A percentile compares a stretch with the other conserved stretches of the same genome.
Conservation (phyloP, 805 yeast genomes). For the Crinitomyces ghanaensis region DNA sequence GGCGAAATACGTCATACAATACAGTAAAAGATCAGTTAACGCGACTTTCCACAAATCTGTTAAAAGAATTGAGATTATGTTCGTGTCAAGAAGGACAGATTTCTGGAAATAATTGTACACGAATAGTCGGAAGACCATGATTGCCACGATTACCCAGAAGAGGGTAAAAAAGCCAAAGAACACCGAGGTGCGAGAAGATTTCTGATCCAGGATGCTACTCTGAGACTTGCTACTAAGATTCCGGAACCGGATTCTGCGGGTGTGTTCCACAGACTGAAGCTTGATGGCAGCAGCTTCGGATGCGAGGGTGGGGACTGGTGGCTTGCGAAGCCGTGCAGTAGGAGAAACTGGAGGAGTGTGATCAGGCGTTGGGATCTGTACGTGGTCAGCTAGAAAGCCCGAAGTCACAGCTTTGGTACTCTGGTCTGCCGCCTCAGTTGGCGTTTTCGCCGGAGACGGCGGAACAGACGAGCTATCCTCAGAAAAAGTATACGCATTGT, state of each 20-base stretch:
- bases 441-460: too few relatives aligned
- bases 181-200: conserved; percentile 19
- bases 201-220: conserved; percentile 21
- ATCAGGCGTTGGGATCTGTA: conserved; percentile 1
- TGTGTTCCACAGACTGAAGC: conserved; percentile 1
- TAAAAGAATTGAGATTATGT: conserved; percentile 45
- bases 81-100: conserved; percentile 37
- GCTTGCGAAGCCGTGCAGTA: too few relatives aligned
- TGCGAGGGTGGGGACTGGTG: too few relatives aligned
- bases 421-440: neutral
- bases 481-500: too few relatives aligned
- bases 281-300: conserved; percentile 1
- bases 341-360: too few relatives aligned
- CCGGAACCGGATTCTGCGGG: conserved; percentile 12
- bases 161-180: conserved; percentile 77
- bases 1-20: conserved; percentile 50
- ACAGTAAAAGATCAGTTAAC: conserved; percentile 64
- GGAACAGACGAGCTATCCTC: too few relatives aligned
- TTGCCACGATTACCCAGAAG: conserved; percentile 23
- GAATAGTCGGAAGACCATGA: conserved; percentile 31
- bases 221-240: conserved; percentile 15
- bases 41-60: conserved; percentile 59
- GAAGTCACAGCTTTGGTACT: neutral
- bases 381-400: conserved; percentile 1
- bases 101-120: conserved; percentile 40